Conservation (phyloP, 2,329 filamentous ascomycete genomes). For the Balansia obtecta region DNA sequence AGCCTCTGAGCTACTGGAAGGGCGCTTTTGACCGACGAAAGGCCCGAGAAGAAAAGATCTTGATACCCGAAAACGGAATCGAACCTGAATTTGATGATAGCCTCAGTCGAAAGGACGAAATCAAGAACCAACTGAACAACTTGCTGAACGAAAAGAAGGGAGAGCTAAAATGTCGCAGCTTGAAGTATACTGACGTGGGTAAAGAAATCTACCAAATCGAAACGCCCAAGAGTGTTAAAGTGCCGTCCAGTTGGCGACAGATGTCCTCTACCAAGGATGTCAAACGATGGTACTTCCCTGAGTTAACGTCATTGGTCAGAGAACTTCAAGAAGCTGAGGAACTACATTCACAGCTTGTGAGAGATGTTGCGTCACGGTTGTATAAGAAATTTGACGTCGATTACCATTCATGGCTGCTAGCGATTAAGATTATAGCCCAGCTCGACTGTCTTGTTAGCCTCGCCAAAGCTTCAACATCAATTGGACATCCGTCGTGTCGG, state of each 20-base stretch:
- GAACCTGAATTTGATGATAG: slow-evolving; percentile 89
- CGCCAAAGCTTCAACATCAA: slow-evolving; percentile 70
- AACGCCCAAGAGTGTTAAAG: slow-evolving; percentile 70
- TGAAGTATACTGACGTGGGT: slow-evolving; percentile 73
- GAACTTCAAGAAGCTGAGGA: slow-evolving; percentile 90
- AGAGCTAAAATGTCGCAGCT: slow-evolving; percentile 59
- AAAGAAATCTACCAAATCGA: slow-evolving; percentile 98
- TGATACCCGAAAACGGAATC: slow-evolving; percentile 77
- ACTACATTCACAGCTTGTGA: slow-evolving; percentile 80
- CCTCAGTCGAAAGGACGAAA: slow-evolving; percentile 59
- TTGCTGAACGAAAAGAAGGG: slow-evolving; percentile 60
- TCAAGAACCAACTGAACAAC: slow-evolving; percentile 59
- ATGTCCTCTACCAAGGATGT: slow-evolving; percentile 89
- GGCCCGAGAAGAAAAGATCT: slow-evolving; percentile 65
- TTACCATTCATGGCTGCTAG: slow-evolving; percentile 73
- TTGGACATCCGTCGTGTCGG: slow-evolving; percentile 80
- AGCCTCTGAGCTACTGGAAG: slow-evolving; percentile 73
- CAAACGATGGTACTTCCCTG: slow-evolving; percentile 87
- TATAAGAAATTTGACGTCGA: slow-evolving; percentile 80
- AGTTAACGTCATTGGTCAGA: slow-evolving; percentile 71
- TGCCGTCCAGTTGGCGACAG: slow-evolving; percentile 83
- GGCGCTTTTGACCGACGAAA: slow-evolving; percentile 76
- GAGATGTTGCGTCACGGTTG: slow-evolving; percentile 73
- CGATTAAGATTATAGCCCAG: slow-evolving; percentile 82
- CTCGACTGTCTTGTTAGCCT: slow-evolving; percentile 91